These are phyloP conservation scores for Dryas alaskensis DNA, from an alignment of 306 rosid species.

Conservation along the genomic window DNA sequence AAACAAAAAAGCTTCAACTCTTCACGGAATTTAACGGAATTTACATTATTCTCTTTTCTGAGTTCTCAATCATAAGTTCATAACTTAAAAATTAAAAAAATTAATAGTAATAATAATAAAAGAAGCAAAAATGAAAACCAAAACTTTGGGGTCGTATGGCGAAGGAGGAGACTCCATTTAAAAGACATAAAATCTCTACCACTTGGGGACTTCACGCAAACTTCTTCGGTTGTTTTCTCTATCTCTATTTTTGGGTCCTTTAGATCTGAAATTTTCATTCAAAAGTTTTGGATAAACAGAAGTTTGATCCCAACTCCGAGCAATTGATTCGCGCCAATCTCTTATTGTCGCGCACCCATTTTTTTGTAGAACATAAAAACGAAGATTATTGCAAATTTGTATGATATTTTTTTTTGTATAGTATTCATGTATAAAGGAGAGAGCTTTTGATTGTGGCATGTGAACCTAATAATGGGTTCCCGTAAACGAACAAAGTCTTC, in stretches of 20 bases:
- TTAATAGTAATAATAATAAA: no score
- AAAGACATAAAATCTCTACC: background rate
- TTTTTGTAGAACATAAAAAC: background rate
- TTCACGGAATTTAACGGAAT: no score
- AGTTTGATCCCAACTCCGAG: background rate
- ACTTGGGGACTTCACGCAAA: background rate
- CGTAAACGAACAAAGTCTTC: constrained; percentile 14
- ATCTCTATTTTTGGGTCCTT: constrained; percentile 2
- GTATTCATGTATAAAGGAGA: constrained; percentile 3
- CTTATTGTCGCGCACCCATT: background rate
- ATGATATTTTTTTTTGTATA: background rate
- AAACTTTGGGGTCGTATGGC: no score
- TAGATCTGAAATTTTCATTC: constrained; percentile 25
- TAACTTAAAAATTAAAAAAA: no score
- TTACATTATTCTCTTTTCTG: no score
- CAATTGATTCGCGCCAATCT: constrained; percentile 12
- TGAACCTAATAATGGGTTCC: constrained; percentile 30
- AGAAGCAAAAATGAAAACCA: no score
- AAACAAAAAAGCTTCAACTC: no score
- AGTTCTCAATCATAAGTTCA: no score
- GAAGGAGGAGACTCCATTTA: background rate
- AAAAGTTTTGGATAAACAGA: background rate
- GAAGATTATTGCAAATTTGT: background rate
- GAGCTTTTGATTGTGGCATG: constrained; percentile 23
- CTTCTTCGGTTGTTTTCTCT: background rate